Conservation (phyloP, 495 filamentous ascomycete species). For the Glutinoglossum americanum region DNA sequence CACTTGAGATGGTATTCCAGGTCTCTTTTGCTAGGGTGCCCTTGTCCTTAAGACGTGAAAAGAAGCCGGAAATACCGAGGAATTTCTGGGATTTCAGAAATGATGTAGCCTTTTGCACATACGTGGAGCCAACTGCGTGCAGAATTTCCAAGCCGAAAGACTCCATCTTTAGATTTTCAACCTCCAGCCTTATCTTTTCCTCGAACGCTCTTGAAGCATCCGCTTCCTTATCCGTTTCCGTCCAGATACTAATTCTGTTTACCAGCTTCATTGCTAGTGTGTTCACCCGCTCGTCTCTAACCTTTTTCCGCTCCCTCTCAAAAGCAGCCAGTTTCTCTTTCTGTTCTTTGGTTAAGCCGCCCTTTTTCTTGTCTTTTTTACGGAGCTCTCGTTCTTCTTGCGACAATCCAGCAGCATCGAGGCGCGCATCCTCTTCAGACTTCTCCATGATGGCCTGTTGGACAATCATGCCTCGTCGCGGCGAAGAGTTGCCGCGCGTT, state of each 20-base stretch:
- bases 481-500: constrained; percentile 42
- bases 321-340: constrained; percentile 71
- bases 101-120: constrained; percentile 65
- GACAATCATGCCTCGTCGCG: constrained; percentile 42
- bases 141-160: constrained; percentile 93
- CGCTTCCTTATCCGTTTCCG: constrained; percentile 74
- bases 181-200: constrained; percentile 82
- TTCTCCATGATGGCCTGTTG: constrained; percentile 76
- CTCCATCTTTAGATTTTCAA: constrained; percentile 98
- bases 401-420: constrained; percentile 44
- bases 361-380: constrained; percentile 77
- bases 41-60: constrained; percentile 86
- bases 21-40: constrained; percentile 91
- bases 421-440: constrained; percentile 63
- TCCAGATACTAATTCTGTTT: constrained; percentile 86
- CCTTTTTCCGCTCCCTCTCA: constrained; percentile 61
- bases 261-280: constrained; percentile 66
- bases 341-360: constrained; percentile 68
- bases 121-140: constrained; percentile 81
- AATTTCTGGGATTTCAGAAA: constrained; percentile 92
- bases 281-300: constrained; percentile 79
- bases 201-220: constrained; percentile 80
- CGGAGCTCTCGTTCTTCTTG: constrained; percentile 57
- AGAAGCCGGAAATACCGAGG: constrained; percentile 87
- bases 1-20: constrained; percentile 89